phyloP scores from a whole-genome alignment of 2,329 filamentous ascomycete genomes.

The Alternaria angustiovoidea region DNA sequence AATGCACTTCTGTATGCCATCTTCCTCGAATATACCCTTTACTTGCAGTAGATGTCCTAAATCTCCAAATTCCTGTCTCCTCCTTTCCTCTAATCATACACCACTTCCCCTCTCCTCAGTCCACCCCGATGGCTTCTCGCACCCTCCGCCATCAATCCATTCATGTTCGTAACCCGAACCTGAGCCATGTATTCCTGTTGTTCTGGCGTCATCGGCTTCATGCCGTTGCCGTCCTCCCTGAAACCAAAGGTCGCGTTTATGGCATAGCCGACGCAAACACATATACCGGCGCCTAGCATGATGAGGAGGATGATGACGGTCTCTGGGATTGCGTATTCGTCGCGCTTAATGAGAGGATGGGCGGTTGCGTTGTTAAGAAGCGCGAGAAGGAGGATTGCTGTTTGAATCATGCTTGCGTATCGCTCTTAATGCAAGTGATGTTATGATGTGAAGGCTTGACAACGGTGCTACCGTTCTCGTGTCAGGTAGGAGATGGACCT shows the following conservation, averaged over 20 bases:
- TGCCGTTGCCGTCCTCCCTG: slow-evolving; percentile 7
- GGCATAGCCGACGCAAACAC: slow-evolving; percentile 30
- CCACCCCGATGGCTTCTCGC: neutral
- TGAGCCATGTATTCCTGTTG: slow-evolving; percentile 36
- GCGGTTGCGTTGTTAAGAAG: neutral
- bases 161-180: slow-evolving; percentile 26
- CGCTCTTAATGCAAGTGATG: neutral
- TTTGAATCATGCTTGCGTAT: neutral
- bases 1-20: neutral
- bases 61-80: neutral
- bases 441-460: neutral
- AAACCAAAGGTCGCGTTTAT: slow-evolving; percentile 29
- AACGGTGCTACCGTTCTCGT: neutral
- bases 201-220: slow-evolving; percentile 19
- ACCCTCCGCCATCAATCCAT: slow-evolving; percentile 22
- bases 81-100: neutral
- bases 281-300: slow-evolving; percentile 23
- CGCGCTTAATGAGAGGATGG: slow-evolving; percentile 20
- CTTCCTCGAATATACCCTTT: neutral
- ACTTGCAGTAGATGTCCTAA: neutral
- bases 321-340: slow-evolving; percentile 26
- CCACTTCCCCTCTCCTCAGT: neutral
- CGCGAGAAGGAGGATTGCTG: neutral
- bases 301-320: slow-evolving; percentile 31
- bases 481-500: neutral